Percentiles rank a stretch among this genome's conserved stretches.
phyloP scores from a whole-genome alignment of 106 monocot genomes.

The Hemerocallis citrina region DNA sequence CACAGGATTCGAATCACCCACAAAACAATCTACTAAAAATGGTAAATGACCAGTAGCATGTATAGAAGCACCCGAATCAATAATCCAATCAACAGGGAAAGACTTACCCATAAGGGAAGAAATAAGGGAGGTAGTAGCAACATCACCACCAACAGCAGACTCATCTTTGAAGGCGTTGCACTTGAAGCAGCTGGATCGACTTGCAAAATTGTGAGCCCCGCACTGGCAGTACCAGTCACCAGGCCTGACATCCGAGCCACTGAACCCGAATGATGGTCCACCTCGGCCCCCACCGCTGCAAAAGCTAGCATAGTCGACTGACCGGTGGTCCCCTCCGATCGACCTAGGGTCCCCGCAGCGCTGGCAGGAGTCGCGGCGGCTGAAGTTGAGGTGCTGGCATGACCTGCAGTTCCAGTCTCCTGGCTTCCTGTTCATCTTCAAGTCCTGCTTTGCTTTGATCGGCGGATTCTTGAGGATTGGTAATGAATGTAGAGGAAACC shows the following conservation, averaged over 20 bases:
- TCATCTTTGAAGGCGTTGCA: constrained; percentile 73
- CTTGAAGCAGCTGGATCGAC: constrained; percentile 84
- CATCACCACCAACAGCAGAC: constrained; percentile 19
- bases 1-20: no score
- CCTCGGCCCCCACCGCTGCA: constrained; percentile 29
- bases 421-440: constrained; percentile 90
- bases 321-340: constrained; percentile 12
- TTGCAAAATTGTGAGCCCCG: constrained; percentile 90
- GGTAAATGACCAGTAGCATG: no score
- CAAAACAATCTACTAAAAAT: no score
- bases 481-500: no score
- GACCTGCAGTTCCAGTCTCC: constrained; percentile 94
- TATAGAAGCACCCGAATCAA: no score
- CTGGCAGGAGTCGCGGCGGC: constrained; percentile 88
- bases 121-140: no score
- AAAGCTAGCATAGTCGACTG: constrained; percentile 23
- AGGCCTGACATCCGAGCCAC: constrained; percentile 63
- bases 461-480: no score
- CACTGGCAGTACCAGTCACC: constrained; percentile 98
- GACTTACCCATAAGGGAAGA: no score
- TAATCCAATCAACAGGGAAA: no score
- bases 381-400: constrained; percentile 96
- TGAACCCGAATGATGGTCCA: constrained; percentile 30
- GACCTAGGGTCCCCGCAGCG: constrained; percentile 58
- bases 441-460: no score